Conservation (phyloP, 192 early-diverging fungal genomes). For the Umbelopsis vinacea region DNA sequence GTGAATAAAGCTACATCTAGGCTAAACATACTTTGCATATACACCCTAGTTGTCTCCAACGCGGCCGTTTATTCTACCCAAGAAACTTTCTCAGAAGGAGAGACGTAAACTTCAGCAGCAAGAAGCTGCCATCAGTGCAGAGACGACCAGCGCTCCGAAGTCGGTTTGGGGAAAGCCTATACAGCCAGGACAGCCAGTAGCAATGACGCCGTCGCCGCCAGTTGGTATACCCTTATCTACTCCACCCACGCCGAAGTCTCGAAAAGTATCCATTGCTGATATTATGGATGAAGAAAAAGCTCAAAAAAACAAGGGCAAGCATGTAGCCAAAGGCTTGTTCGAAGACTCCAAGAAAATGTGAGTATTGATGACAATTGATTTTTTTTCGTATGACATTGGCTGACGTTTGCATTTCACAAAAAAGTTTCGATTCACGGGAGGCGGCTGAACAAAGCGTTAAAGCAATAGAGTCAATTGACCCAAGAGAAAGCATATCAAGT, state of each 20-base stretch:
- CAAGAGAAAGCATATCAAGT: not conserved
- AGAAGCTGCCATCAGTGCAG: conserved; percentile 6
- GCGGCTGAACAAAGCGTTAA: conserved; percentile 8
- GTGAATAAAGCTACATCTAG: no score
- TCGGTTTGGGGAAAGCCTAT: conserved; percentile 40
- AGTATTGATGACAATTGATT: not conserved
- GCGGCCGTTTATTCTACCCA: conserved; percentile 6
- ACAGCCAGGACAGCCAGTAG: not conserved
- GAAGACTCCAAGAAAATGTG: not conserved
- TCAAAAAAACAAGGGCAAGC: not conserved
- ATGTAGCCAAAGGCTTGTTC: not conserved
- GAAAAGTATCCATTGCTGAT: conserved; percentile 22
- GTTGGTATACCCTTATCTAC: not conserved
- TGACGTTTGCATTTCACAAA: not conserved
- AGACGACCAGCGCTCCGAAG: conserved; percentile 22
- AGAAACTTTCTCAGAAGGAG: conserved; percentile 41
- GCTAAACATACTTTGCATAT: not conserved
- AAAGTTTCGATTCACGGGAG: not conserved
- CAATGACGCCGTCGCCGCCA: conserved; percentile 1
- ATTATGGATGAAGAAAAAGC: conserved; percentile 15
- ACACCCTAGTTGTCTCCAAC: conserved; percentile 1
- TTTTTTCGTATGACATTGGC: not conserved
- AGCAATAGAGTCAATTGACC: not conserved
- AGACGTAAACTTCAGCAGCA: conserved; percentile 30
- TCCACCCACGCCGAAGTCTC: not conserved